Evolutionary conservation across 2,329 filamentous ascomycete species (phyloP).

Genomic region (Apiospora phragmitis): DNA sequence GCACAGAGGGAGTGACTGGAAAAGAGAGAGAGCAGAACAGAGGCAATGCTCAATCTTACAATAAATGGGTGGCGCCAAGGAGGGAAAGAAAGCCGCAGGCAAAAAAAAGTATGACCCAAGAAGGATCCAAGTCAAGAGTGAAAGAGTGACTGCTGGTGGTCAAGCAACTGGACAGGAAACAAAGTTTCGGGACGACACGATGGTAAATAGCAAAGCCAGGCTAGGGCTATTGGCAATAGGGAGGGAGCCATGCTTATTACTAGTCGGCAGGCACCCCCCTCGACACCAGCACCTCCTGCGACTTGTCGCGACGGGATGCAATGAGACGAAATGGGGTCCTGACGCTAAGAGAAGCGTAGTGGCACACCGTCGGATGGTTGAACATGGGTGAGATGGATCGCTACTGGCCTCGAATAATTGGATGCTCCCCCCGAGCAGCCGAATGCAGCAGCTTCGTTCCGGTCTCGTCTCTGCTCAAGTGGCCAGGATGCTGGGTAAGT

Average conservation of each 20-base stretch:
- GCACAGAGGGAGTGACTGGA: slow-evolving; percentile 5
- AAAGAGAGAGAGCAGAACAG: background rate
- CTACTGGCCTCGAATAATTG: background rate
- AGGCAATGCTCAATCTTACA: background rate
- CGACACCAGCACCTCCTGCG: background rate
- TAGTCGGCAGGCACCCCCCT: background rate
- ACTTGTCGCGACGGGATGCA: slow-evolving; percentile 1
- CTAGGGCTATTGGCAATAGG: background rate
- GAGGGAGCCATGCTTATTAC: background rate
- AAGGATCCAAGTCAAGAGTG: slow-evolving; percentile 13
- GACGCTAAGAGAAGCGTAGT: background rate
- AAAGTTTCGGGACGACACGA: slow-evolving; percentile 9
- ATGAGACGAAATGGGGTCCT: slow-evolving; percentile 1
- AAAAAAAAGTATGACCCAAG: background rate
- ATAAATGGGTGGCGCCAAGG: background rate
- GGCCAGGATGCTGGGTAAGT: background rate
- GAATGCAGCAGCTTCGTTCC: background rate
- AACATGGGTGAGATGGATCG: background rate
- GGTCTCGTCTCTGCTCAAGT: background rate
- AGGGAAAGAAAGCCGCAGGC: slow-evolving; percentile 13
- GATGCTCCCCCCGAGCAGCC: background rate
- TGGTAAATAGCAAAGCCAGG: slow-evolving; percentile 3
- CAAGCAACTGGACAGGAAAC: background rate
- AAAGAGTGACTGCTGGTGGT: slow-evolving; percentile 7
- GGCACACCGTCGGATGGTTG: slow-evolving; percentile 5